phyloP scores from a whole-genome alignment of 108 stramenopile genomes.

The Cylindrotheca fusiformis region DNA sequence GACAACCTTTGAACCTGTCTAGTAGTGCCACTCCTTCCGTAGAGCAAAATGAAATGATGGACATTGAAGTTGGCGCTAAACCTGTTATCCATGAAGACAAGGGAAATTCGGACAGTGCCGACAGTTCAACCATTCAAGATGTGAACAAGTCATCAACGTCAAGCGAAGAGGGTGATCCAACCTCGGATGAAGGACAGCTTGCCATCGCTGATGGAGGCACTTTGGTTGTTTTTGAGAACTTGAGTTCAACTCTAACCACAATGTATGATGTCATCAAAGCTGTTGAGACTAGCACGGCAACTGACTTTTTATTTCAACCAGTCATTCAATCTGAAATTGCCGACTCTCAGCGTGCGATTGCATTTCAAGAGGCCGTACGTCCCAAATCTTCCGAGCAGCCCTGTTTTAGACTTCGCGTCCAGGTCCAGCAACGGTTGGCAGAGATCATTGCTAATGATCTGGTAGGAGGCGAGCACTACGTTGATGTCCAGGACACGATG shows the following conservation, averaged over 20 bases:
- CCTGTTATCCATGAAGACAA: neutral
- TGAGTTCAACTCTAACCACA: conserved; percentile 9
- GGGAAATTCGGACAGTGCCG: neutral
- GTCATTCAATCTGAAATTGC: conserved; percentile 1
- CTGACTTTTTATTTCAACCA: conserved; percentile 1
- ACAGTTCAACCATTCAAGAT: neutral
- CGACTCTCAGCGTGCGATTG: conserved; percentile 1
- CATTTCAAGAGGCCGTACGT: neutral
- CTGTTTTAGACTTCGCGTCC: conserved; percentile 1
- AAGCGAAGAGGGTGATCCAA: neutral
- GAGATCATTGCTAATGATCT: conserved; percentile 7
- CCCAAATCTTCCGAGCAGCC: neutral
- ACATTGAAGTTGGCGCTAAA: neutral
- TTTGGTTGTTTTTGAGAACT: conserved; percentile 10
- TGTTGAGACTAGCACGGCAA: conserved; percentile 2
- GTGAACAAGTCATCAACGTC: neutral
- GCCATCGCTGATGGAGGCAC: conserved; percentile 1
- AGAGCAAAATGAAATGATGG: neutral
- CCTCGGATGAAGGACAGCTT: neutral
- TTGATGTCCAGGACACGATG: neutral
- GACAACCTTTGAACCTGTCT: neutral
- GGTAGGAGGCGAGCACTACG: conserved; percentile 1
- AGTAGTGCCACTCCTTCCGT: neutral
- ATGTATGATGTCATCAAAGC: conserved; percentile 14
- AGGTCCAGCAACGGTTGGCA: conserved; percentile 4